Conservation (phyloP, 2,329 filamentous ascomycete species). For the Ophiostoma angusticollis region DNA sequence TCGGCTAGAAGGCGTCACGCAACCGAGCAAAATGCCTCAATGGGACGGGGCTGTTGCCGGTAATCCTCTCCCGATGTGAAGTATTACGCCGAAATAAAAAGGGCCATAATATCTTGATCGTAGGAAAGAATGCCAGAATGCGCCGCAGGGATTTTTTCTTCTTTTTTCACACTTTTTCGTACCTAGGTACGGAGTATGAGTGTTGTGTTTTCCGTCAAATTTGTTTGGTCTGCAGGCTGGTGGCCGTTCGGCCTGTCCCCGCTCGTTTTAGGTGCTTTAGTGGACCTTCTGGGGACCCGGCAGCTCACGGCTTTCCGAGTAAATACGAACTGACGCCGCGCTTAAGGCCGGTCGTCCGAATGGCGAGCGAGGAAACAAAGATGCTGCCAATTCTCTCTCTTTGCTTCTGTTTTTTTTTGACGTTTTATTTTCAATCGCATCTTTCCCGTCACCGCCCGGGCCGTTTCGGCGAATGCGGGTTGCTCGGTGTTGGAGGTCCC, state of each 20-base stretch:
- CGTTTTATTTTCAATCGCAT: background rate
- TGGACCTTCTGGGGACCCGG: conserved; percentile 8
- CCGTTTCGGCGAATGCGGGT: background rate
- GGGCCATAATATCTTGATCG: background rate
- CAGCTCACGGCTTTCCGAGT: conserved; percentile 14
- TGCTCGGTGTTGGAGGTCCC: background rate
- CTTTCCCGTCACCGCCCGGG: background rate
- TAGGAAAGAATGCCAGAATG: background rate
- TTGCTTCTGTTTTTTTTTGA: too few species aligned
- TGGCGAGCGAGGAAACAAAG: background rate
- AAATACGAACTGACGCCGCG: conserved; percentile 12
- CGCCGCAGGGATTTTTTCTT: background rate
- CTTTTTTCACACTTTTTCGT: background rate
- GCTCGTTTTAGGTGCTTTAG: background rate
- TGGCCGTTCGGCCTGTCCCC: background rate
- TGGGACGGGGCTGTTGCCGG: conserved; percentile 3
- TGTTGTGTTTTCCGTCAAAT: conserved; percentile 8
- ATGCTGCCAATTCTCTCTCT: too few species aligned
- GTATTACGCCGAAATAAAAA: background rate
- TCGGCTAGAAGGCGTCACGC: conserved; percentile 5
- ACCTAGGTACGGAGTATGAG: too few species aligned
- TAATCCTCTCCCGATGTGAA: conserved; percentile 6
- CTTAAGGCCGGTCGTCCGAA: conserved; percentile 14
- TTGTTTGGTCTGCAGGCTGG: conserved; percentile 14
- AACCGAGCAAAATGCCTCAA: conserved; percentile 12